Evolutionary conservation across 2,329 filamentous ascomycete genomes (phyloP), one percentile per base, ranked within the genome.

Genomic region (Penicillium freii): DNA sequence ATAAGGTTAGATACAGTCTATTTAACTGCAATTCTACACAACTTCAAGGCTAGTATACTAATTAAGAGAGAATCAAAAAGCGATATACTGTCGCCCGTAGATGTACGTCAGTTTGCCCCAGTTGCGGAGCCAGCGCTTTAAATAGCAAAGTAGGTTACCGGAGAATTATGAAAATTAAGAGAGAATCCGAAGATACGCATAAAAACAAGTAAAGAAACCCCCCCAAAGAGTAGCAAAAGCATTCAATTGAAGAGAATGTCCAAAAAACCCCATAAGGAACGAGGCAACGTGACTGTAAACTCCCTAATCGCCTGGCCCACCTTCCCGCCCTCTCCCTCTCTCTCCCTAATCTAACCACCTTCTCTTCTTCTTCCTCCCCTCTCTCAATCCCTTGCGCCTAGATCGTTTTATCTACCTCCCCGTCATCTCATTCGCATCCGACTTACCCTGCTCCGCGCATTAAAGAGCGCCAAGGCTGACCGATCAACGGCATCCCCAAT

Each of bases 231-330:
- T 21, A 21, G 31, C 31, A 13, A 33, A 33, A 33, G 5, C 11
- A 15, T 33, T 33, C 25, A 33, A 39, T 31, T 29, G 39, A 45
- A 29, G 39, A 33, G 23, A 50, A 55, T 43, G 39, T 19, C n/a
- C 25, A 25, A 19, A 39, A 36, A 33, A 17, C 2, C 13, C 33
- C 29, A 42, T 17, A 50, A 34, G 51, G 44, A 50, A 50, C 56
- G 60, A 64, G 62, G 61, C 62, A 67, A 67, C 65, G 65, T 67
- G 65, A 67, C 65, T 55, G 47, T 56, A 39, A 58, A 60, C 64
- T 63, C 62, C 63, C 60, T 65, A 66, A 66, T 65, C 60, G 62
- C 31, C 31, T 57, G 62, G 59, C 60, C 64, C 56, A 65, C 63
- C 60, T 66, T 67, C 60, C 60, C 61, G 57, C 62, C 59, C 60